Percentiles rank a stretch among this genome's conserved stretches.
These are phyloP conservation scores for Diaporthe velutina DNA, from an alignment of 2,329 filamentous ascomycete species.

Conservation along the genomic window DNA sequence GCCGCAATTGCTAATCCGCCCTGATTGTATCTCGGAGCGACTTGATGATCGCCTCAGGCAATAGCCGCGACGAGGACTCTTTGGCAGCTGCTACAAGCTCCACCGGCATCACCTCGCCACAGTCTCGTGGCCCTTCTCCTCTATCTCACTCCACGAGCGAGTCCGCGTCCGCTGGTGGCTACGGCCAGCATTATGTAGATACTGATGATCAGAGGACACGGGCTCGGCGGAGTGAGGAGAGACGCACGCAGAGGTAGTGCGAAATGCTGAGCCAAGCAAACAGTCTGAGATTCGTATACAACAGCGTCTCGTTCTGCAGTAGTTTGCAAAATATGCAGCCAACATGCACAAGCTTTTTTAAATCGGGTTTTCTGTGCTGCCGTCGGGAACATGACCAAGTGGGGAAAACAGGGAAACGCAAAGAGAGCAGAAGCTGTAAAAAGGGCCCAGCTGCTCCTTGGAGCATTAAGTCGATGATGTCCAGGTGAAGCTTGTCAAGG, in stretches of 20 bases:
- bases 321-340: neutral
- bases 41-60: neutral
- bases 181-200: neutral
- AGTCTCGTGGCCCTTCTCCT: neutral
- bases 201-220: neutral
- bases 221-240: neutral
- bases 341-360: neutral
- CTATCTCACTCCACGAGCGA: neutral
- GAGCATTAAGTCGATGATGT: neutral
- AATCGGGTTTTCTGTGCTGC: neutral
- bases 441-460: neutral
- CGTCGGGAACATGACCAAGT: no score
- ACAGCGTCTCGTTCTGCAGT: neutral
- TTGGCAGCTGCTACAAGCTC: neutral
- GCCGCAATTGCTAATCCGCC: neutral
- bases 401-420: neutral
- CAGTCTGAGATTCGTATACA: neutral
- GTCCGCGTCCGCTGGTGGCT: neutral
- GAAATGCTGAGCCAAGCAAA: neutral
- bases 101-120: neutral
- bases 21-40: neutral
- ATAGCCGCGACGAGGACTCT: neutral
- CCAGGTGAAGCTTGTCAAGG: neutral
- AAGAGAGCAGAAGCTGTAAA: neutral
- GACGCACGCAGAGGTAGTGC: neutral